Percentiles rank a stretch among this genome's conserved stretches.
phyloP scores from a whole-genome alignment of 306 rosid species.

The Mimosa pudica region DNA sequence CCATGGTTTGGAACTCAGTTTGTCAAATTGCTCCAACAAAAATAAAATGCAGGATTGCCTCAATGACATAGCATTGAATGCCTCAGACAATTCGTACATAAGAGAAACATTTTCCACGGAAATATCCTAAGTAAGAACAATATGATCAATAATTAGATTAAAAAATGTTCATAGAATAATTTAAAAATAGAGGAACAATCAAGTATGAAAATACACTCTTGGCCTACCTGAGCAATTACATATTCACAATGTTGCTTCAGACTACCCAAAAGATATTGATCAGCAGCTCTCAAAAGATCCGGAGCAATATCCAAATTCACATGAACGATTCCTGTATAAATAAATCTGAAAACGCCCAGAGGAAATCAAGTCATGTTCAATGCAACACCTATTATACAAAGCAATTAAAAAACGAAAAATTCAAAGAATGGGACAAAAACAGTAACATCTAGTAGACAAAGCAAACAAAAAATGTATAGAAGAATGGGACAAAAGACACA shows the following conservation, averaged over 20 bases:
- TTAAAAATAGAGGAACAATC: background rate
- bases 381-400: background rate
- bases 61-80: constrained; percentile 61
- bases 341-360: constrained; percentile 46
- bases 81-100: constrained; percentile 59
- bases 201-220: background rate
- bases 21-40: constrained; percentile 55
- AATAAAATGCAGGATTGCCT: constrained; percentile 63
- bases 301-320: constrained; percentile 55
- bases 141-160: constrained; percentile 10
- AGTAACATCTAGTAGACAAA: background rate
- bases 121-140: constrained; percentile 53
- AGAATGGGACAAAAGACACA: constrained; percentile 19
- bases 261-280: constrained; percentile 77
- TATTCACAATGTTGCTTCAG: constrained; percentile 69
- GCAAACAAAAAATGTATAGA: background rate
- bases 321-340: constrained; percentile 63
- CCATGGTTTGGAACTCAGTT: constrained; percentile 56
- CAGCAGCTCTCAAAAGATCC: constrained; percentile 74
- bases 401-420: background rate
- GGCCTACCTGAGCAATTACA: constrained; percentile 60
- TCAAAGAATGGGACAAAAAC: background rate
- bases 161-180: background rate
- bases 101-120: constrained; percentile 50
- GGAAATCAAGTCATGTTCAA: background rate